A percentile compares a stretch with the other conserved stretches of the same genome.
Evolutionary conservation across 768 basidiomycete genomes (phyloP).

Genomic region (Dacryopinax primogenitus): DNA sequence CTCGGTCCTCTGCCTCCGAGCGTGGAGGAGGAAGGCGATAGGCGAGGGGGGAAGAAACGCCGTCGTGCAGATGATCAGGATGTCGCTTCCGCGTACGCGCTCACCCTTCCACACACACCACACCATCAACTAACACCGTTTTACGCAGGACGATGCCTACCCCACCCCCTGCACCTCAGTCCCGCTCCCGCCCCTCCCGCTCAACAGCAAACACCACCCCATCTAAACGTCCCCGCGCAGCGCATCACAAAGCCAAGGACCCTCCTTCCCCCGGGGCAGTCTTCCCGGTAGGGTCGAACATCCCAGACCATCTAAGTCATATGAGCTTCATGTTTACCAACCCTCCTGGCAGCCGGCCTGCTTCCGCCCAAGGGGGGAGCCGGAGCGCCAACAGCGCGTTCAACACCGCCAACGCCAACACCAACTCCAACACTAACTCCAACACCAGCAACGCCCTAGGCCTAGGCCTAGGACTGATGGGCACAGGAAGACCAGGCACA

Average conservation of each 20-base stretch:
- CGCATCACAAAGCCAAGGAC: conserved; percentile 3
- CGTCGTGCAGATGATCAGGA: conserved; percentile 33
- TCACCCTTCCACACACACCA: background rate
- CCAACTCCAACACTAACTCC: background rate
- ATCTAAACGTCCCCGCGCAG: conserved; percentile 1
- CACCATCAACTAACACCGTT: background rate
- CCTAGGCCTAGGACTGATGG: background rate
- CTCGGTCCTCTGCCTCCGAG: conserved; percentile 10
- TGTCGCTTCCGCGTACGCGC: conserved; percentile 9
- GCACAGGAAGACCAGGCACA: background rate
- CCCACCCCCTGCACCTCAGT: background rate
- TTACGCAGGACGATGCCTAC: background rate
- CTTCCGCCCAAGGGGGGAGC: background rate
- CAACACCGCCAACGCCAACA: no score
- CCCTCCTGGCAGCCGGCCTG: background rate
- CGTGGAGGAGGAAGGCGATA: conserved; percentile 20
- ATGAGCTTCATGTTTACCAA: conserved; percentile 1
- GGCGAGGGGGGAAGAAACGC: conserved; percentile 14
- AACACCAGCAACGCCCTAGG: background rate
- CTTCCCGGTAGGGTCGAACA: background rate
- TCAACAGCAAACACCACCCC: background rate
- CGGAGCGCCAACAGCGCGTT: background rate
- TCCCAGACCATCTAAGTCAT: background rate
- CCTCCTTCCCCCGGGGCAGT: background rate
- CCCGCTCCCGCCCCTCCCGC: background rate